A percentile compares a stretch with the other conserved stretches of the same genome.
Conservation (phyloP, 495 filamentous ascomycete genomes). For the Xylaria telfairii region DNA sequence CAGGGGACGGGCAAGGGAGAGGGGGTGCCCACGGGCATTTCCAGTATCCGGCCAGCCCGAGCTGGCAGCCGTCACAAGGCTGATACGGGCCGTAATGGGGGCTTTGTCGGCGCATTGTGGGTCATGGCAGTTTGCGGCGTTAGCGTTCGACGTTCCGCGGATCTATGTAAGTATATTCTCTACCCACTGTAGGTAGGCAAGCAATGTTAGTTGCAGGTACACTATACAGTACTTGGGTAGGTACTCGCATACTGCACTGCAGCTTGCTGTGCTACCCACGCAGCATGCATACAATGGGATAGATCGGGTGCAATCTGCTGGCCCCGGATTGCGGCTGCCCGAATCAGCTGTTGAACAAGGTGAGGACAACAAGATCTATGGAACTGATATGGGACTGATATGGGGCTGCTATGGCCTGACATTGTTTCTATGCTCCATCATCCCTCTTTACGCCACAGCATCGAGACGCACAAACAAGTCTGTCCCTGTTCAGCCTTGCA, state of each 20-base stretch:
- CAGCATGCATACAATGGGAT: not conserved
- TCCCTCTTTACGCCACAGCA: not conserved
- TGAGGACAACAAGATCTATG: constrained; percentile 6
- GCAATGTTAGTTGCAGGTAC: not conserved
- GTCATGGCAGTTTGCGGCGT: not conserved
- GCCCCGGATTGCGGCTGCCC: not conserved
- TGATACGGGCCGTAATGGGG: not conserved
- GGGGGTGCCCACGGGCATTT: not conserved
- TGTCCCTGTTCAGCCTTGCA: not conserved
- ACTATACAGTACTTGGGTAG: not conserved
- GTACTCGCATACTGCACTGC: not conserved
- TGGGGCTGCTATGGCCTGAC: constrained; percentile 13
- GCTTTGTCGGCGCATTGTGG: not conserved
- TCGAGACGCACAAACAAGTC: not conserved
- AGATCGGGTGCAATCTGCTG: not conserved
- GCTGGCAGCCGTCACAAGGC: not conserved
- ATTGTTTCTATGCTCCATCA: not conserved
- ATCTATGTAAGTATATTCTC: not conserved
- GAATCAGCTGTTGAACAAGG: constrained; percentile 19
- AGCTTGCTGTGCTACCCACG: not conserved
- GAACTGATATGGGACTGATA: not conserved
- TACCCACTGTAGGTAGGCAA: not conserved
- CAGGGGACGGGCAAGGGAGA: not conserved
- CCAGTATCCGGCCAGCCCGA: constrained; percentile 2
- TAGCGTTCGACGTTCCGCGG: not conserved